Base-by-base conservation (phyloP, 169 alveolate genomes). In the Eimeria necatrix region DNA sequence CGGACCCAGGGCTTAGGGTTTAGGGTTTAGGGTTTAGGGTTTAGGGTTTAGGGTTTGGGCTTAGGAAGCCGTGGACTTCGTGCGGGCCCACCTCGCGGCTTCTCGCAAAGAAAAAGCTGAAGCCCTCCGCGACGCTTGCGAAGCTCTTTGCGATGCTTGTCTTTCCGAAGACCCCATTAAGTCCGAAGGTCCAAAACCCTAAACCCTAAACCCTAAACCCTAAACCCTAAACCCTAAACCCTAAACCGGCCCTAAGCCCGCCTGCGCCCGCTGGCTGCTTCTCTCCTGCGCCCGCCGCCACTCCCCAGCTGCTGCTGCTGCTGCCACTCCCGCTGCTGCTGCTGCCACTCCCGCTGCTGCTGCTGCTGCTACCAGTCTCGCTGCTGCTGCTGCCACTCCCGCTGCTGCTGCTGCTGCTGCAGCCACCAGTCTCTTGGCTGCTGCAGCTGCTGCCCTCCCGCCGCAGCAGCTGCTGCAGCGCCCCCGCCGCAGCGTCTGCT, bases 101-200 rank as follows among this genome's bases (percentile, higher is more conserved):
- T 71, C 93, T 48, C 52, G 64, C 4, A 41, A 60, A 52, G 24
- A 26, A n/a, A 10, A 7, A 41, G 18, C 93, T 26, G 80, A 71
- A 83, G 70, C 93, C 8, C 68, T 86, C 61, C 60, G 61, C 26
- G 20, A 64, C 5, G 48, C 70, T 22, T 86, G 93, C 83, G 93
- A 86, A 48, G 93, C 68, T 6, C 93, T 86, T 24, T 86, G 93
- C 49, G 93, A 86, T 49, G 93, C 59, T 52, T 86, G 93, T 49
- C 68, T 86, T 4, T 71, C 93, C 5, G 70, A 86, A 8, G 93
- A 86, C 46, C 93, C 93, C 14, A 71, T 86, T 24, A 71, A 86
- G 83, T 86, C 93, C 4, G 93, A 86, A 64, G 93, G 93, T 86
- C n/a, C n/a, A n/a, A n/a, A n/a, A n/a, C n/a, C n/a, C n/a, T n/a